phyloP scores from a whole-genome alignment of 768 basidiomycete genomes.

The Pseudohyphozyma bogoriensis region DNA sequence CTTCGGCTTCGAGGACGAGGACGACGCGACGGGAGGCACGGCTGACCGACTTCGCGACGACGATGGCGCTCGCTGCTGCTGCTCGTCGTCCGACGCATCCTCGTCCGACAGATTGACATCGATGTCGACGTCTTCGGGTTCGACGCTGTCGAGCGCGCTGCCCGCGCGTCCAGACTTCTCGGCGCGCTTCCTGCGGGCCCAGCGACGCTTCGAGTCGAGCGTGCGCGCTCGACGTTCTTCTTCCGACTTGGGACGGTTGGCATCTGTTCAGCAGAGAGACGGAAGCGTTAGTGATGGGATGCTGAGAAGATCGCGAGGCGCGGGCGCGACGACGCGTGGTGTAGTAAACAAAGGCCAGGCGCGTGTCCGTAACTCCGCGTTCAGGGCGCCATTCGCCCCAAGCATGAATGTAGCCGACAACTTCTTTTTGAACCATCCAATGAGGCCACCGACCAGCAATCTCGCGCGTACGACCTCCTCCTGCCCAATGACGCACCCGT shows the following conservation, averaged over 20 bases:
- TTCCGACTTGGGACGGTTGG: slow-evolving; percentile 38
- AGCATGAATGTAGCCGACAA: no score
- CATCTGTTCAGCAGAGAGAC: slow-evolving; percentile 31
- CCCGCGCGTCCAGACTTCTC: not conserved
- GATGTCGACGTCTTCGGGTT: slow-evolving; percentile 3
- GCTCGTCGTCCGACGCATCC: not conserved
- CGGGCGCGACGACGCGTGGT: not conserved
- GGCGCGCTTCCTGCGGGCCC: slow-evolving; percentile 39
- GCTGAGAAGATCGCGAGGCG: not conserved
- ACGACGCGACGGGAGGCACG: not conserved
- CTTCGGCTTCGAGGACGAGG: not conserved
- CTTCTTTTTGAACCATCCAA: no score
- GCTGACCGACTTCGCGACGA: no score
- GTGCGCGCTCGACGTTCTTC: slow-evolving; percentile 38
- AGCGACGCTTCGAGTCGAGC: slow-evolving; percentile 38
- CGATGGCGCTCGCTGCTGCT: not conserved
- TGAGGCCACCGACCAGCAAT: no score
- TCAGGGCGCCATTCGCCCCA: no score
- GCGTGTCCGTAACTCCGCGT: no score
- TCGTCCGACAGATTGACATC: not conserved
- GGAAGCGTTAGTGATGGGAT: not conserved
- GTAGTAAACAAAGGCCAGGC: no score
- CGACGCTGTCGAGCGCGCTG: not conserved
- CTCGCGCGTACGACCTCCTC: no score
- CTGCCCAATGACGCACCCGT: no score